Evolutionary conservation across 176 grass and related monocot species (phyloP), one percentile per base, ranked within the genome.

Genomic region (Aegilops bicornis): DNA sequence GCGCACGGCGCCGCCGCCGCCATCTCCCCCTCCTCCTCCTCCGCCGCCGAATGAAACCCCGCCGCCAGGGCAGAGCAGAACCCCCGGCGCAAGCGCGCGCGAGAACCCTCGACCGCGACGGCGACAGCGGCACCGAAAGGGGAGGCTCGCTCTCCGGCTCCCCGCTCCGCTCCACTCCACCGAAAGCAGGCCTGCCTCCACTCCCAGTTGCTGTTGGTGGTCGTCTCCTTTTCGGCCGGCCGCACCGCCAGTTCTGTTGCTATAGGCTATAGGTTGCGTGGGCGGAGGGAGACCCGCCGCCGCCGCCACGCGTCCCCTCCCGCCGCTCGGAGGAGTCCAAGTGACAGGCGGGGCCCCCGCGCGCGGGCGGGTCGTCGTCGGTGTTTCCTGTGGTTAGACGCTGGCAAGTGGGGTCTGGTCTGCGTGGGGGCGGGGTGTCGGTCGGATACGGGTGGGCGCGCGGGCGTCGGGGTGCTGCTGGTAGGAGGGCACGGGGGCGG

Each of bases 1-100:
- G 95, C 85, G 89, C 68, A 87, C 72, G 91, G 27, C 70, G 87
- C 84, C 91, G 93, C 90, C 91, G 91, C 35, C 54, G 86, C 84
- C 96, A 94, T 92, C 83, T 86, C 42, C 62, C 43, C 30, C 30
- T 31, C 30, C 30, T 0, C 30, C 30, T 31, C 30, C 30, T 2
- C 30, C 30, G 30, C 30, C 30, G 30, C 30, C 30, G 30, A 31
- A 31, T 31, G 3, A 31, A 31, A 31, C 30, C 30, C 30, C 30
- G 30, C 30, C 30, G 30, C 30, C 30, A 31, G 30, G 3, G 3
- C 30, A 31, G 30, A 31, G 30, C 27, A 27, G 27, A 27, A 45
- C 62, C 80, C 65, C 20, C 13, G 19, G 1, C 40, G 40, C 32
- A 31, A 29, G 14, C 14, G 48, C 14, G 16, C 5, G 16, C 31